Evolutionary conservation across 2,329 filamentous ascomycete species (phyloP), one percentile per base, ranked within the genome.

Genomic region (Curvularia eragrostidis): DNA sequence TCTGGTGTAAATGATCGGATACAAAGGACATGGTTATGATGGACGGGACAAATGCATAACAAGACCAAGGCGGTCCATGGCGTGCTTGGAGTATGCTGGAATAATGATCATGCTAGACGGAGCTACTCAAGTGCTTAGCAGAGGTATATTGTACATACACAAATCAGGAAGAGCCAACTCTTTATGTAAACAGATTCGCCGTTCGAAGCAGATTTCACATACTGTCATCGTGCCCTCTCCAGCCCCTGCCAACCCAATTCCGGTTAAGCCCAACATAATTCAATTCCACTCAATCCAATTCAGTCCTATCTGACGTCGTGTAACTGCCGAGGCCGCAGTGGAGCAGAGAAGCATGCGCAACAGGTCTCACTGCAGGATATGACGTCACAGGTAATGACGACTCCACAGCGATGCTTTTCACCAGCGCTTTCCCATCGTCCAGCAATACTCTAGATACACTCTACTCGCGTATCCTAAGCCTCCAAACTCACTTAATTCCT

Each of bases 371-470:
- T 15, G 10, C 15, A 19, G 12, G 23, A 9, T 18, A 15, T 49
- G 47, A 49, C 34, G 47, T 49, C 47, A 49, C 28, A 19, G 23
- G 18, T 23, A 38, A 49, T 39, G 47, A 39, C 34, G 47, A 39
- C 34, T 49, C 23, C 47, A 38, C 32, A 21, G 28, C 15, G 15
- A 23, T 21, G 34, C 32, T 24, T 48, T 23, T 26, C n/a, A 28
- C 6, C 23, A 39, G 10, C 21, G 26, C 1, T 21, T 38, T 39
- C 24, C 23, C 34, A 18, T 6, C 15, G 5, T 21, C 2, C 34
- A 49, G 5, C 28, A 23, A 9, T 28, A 39, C n/a, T 9, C 9
- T 48, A 15, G 13, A 24, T 3, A 2, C 1, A 26, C 26, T 28
- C n/a, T 21, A 19, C 23, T 6, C 18, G 15, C 12, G 19, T 10